A percentile compares a stretch with the other conserved stretches of the same genome.
Conservation (phyloP, 306 rosid species). For the Inga leiocalycina region DNA sequence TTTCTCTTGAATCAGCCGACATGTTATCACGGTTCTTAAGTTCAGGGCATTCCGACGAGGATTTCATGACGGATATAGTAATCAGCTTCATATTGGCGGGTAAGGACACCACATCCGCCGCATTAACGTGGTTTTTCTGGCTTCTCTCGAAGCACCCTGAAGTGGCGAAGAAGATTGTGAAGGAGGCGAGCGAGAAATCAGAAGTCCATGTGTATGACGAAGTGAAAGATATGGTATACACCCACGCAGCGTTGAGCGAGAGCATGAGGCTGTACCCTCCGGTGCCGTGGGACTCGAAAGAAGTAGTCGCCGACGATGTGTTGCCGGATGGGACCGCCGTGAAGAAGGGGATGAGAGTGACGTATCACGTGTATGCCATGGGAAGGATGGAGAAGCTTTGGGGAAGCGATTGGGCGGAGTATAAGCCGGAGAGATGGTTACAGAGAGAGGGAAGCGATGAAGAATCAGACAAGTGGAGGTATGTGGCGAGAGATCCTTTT, state of each 20-base stretch:
- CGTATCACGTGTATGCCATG: neutral
- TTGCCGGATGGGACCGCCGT: neutral
- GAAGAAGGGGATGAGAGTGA: neutral
- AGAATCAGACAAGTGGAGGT: slow-evolving; percentile 42
- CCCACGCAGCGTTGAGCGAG: neutral
- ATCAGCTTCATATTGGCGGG: neutral
- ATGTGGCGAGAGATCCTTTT: slow-evolving; percentile 53
- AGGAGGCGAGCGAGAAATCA: neutral
- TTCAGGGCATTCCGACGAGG: neutral
- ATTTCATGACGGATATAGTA: neutral
- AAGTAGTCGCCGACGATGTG: neutral
- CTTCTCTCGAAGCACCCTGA: neutral
- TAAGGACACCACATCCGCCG: neutral
- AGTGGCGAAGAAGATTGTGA: neutral
- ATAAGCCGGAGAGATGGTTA: neutral
- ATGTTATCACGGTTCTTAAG: neutral
- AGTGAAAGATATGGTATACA: neutral
- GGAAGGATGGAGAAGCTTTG: neutral
- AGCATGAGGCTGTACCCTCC: neutral
- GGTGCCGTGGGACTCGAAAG: neutral
- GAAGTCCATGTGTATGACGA: neutral
- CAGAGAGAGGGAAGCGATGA: neutral
- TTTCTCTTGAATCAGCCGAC: neutral
- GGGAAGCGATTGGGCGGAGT: neutral
- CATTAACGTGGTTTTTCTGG: neutral